Evolutionary conservation across 441 rosid species (phyloP), one percentile per base, ranked within the genome.

Genomic region (Raphanus hybrid): DNA sequence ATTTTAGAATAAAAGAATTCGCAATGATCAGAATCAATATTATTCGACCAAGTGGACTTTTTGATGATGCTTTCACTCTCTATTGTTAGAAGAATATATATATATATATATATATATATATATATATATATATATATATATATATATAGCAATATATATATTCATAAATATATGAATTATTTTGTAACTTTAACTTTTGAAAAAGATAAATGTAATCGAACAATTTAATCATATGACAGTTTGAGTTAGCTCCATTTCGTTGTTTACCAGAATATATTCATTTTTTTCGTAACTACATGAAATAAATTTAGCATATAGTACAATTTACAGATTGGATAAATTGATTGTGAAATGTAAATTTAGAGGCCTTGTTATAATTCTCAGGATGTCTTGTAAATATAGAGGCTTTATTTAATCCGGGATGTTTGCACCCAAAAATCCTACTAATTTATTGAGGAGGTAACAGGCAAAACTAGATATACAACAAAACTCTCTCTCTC

Each of bases 111-210:
- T n/a, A n/a, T n/a, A n/a, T n/a, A n/a, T n/a, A n/a, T 48, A 52
- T 18, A 43, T 45, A 64, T 29, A 27, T 43, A 48, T 48, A n/a
- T n/a, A n/a, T n/a, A n/a, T 18, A 43, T 45, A 64, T 29, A 27
- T 43, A 48, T 48, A 52, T 58, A n/a, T 62, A 20, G 12, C 20
- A 69, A 69, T 54, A 10, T 64, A 55, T 11, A 23, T 23, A 23
- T 23, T 68, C 45, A 6, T 62, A 62, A 1, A 8, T 64, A 8
- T 64, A 29, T 26, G 37, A 55, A 64, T 64, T 70, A 32, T 57
- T 65, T 71, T 64, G 4, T 65, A n/a, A 4, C 67, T 77, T 71
- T 58, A 54, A 71, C 76, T 71, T 77, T 65, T 20, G 20, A 14
- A 45, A 63, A 77, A 70, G 7, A 27, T 70, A 27, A 12, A 61